A percentile compares a stretch with the other conserved stretches of the same genome.
Evolutionary conservation across 2,329 filamentous ascomycete species (phyloP).

Genomic region (Aspergillus sp.): DNA sequence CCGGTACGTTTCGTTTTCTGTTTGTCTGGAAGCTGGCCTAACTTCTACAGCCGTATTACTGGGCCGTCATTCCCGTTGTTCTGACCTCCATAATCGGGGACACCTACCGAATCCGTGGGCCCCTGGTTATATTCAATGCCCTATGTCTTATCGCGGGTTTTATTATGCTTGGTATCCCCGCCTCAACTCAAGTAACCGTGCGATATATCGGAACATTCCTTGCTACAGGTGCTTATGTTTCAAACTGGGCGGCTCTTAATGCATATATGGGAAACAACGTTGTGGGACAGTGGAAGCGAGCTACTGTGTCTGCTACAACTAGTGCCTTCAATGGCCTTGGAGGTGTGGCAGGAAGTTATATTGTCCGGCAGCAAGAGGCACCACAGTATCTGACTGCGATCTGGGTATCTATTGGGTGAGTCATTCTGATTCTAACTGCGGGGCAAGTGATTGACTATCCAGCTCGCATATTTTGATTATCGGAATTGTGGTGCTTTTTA

Average conservation of each 20-base stretch:
- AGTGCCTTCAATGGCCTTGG: conserved; percentile 60
- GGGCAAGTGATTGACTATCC: conserved; percentile 14
- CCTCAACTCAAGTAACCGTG: conserved; percentile 50
- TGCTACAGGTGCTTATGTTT: conserved; percentile 63
- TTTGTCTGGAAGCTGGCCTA: background rate
- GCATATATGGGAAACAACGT: conserved; percentile 62
- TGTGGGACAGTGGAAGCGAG: conserved; percentile 61
- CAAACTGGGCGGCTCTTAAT: conserved; percentile 64
- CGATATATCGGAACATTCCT: conserved; percentile 63
- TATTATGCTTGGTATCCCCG: conserved; percentile 59
- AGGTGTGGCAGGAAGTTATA: conserved; percentile 62
- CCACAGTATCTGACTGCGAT: conserved; percentile 62
- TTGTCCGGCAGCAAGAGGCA: conserved; percentile 57
- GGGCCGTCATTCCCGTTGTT: conserved; percentile 59
- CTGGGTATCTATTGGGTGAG: conserved; percentile 59
- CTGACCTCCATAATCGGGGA: conserved; percentile 61
- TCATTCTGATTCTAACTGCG: conserved; percentile 34
- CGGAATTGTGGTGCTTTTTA: conserved; percentile 48
- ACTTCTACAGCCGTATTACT: conserved; percentile 55
- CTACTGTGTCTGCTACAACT: conserved; percentile 56
- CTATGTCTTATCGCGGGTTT: conserved; percentile 60
- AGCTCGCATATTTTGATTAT: conserved; percentile 59
- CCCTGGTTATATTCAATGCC: conserved; percentile 62
- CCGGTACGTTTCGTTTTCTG: conserved; percentile 33
- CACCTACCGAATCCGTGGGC: conserved; percentile 54